Evolutionary conservation across 768 basidiomycete genomes (phyloP), one percentile per base, ranked within the genome.

Genomic region (Hericium coralloides): DNA sequence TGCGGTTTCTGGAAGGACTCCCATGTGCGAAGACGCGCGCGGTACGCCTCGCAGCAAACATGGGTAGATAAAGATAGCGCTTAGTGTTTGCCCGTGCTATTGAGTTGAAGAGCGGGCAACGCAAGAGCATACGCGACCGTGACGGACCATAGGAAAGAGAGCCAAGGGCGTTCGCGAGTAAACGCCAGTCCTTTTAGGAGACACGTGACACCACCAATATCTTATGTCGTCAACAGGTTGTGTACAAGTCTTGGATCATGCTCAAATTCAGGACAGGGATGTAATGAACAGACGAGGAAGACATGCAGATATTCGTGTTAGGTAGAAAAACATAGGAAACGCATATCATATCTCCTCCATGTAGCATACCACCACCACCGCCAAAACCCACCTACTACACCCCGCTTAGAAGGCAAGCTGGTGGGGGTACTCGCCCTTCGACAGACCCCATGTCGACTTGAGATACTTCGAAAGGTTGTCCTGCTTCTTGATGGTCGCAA

Each of bases 401-500:
- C 39, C 56, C 50, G 55, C 56, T 77, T 59, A 98, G 81, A 97
- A 98, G 61, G 81, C 81, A 76, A 99, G 72, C 75, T 90, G 83
- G 78, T 99, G 97, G 70, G 97, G 92, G 79, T 81, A 92, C 77
- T 98, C 93, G 60, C 95, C 93, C 82, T 95, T 97, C 65, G 92
- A 92, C 60, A 99, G 81, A 69, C 92, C 93, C 80, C 89, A 99
- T 68, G 80, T 84, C 56, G 95, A 82, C 71, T 86, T 87, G 66
- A 99, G 82, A 77, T 99, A 99, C 76, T 94, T 95, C 70, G 77
- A 79, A 63, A 98, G 80, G 79, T 87, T 85, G 67, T 92, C 88
- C 62, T 88, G 87, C 79, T 91, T 91, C 81, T 90, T 94, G 70
- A 97, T 78, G 56, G 89, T 85, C 59, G 84, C 82, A 62, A 98